Conservation (phyloP, 805 yeast genomes). For the Clavispora carvajalis region DNA sequence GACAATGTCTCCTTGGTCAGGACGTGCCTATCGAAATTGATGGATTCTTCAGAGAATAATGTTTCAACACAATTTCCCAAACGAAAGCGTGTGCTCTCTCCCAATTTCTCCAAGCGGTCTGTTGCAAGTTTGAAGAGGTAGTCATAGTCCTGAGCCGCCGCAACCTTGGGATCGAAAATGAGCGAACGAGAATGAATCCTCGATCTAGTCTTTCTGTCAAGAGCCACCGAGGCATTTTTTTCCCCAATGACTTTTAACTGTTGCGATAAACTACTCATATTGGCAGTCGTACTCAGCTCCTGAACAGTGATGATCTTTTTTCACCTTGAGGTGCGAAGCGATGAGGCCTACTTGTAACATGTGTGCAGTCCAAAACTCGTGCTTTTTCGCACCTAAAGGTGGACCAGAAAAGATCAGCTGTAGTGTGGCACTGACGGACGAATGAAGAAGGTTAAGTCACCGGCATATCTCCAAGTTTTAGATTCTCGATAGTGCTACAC, state of each 20-base stretch:
- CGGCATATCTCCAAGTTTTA: too few species aligned
- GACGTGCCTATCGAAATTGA: conserved; percentile 73
- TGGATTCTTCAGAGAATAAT: conserved; percentile 77
- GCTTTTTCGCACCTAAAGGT: not conserved
- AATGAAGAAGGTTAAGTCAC: too few species aligned
- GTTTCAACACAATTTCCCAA: conserved; percentile 66
- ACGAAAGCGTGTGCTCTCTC: conserved; percentile 39
- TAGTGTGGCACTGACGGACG: too few species aligned
- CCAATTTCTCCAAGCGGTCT: conserved; percentile 51
- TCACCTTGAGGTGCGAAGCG: not conserved
- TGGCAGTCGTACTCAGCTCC: not conserved
- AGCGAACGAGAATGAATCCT: conserved; percentile 86
- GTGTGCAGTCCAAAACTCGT: not conserved
- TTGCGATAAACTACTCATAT: conserved; percentile 63
- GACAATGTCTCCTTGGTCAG: conserved; percentile 72
- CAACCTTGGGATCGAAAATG: conserved; percentile 77
- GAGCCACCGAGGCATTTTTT: conserved; percentile 63
- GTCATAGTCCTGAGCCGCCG: conserved; percentile 93
- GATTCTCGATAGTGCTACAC: too few species aligned
- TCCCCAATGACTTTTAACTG: conserved; percentile 72
- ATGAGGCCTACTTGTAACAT: not conserved
- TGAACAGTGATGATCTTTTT: not conserved
- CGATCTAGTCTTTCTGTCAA: conserved; percentile 82
- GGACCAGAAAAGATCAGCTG: not conserved
- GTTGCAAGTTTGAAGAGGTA: conserved; percentile 63